Base-by-base conservation (phyloP, 2,329 filamentous ascomycete species). In the Xylariaceae sp. region DNA sequence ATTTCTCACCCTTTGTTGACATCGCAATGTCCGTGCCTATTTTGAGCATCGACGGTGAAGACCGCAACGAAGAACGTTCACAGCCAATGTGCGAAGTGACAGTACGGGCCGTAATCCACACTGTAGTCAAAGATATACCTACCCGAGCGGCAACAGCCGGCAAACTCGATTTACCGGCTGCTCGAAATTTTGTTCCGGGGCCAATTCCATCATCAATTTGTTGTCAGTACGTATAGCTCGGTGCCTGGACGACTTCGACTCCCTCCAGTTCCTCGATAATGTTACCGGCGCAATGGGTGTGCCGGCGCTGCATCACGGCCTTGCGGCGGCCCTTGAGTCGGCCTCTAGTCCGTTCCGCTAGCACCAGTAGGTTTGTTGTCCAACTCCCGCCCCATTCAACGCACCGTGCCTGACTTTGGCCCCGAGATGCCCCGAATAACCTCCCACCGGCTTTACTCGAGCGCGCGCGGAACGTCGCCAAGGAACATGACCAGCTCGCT, bases 401-500 rank as follows among this genome's bases (percentile, higher is more conserved):
- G 23, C 23, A 30, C 23, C 45, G 44, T 34, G 13, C 49, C 61
- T 65, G 34, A 67, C 54, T 45, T 15, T 44, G 23, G 23, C 15
- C 45, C 51, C 44, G 60, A 73, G 71, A 69, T 62, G 58, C 65
- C 64, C 63, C 69, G 54, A 67, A 64, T 53, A 66, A 70, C 10
- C 76, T 84, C 18, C 81, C 83, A 0, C 75, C 78, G 8, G 79
- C 80, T 48, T 79, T 89, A 56, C 78, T 89, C 59, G 77, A 80
- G 48, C 82, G 86, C 62, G 86, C 86, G 7, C 78, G 80, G 37
- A 77, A 77, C 60, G 74, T 88, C 50, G 76, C 83, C 0, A 74
- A 74, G 64, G 86, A 89, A 65, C 81, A 88, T 67, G 76, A 79
- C 35, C 72, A 76, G 50, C 76, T 89, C n/a, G 76, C 78, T 53